Conservation (phyloP, 345 rosid genomes). For the Camelina sativa region DNA sequence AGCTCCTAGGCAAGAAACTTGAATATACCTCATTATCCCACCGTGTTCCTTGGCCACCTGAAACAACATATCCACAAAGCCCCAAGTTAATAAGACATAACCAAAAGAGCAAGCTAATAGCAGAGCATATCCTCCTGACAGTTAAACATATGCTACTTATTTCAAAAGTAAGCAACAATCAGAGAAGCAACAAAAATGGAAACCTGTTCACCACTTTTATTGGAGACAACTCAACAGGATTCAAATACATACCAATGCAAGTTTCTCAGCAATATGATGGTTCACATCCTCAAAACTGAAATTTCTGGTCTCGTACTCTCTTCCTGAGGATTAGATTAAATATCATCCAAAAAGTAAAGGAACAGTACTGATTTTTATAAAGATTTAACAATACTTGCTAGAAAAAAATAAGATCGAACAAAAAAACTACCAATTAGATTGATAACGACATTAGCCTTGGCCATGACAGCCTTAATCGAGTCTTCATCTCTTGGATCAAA, state of each 20-base stretch:
- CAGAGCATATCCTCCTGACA: background rate
- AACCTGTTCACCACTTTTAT: conserved; percentile 20
- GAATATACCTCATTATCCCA: conserved; percentile 94
- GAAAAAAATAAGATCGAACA: conserved; percentile 8
- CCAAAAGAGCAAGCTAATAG: conserved; percentile 22
- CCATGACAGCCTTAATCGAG: conserved; percentile 97
- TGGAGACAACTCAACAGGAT: conserved; percentile 2
- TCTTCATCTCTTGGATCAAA: conserved; percentile 88
- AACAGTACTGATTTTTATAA: background rate
- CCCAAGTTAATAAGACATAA: conserved; percentile 28
- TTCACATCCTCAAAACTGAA: conserved; percentile 95
- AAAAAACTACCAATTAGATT: conserved; percentile 78
- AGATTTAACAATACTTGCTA: background rate
- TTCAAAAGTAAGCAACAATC: conserved; percentile 13
- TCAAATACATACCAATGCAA: conserved; percentile 68
- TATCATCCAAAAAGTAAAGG: conserved; percentile 13
- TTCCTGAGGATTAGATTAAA: conserved; percentile 57
- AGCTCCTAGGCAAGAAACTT: conserved; percentile 94
- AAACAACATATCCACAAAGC: conserved; percentile 34
- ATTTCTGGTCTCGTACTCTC: conserved; percentile 92
- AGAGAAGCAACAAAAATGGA: conserved; percentile 2
- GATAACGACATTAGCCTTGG: conserved; percentile 97
- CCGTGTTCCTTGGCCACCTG: conserved; percentile 98
- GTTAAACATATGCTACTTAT: conserved; percentile 15
- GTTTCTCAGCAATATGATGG: conserved; percentile 79